A percentile compares a stretch with the other conserved stretches of the same genome.
Evolutionary conservation across 2,329 filamentous ascomycete genomes (phyloP).

Genomic region (Colletotrichum simmondsii): DNA sequence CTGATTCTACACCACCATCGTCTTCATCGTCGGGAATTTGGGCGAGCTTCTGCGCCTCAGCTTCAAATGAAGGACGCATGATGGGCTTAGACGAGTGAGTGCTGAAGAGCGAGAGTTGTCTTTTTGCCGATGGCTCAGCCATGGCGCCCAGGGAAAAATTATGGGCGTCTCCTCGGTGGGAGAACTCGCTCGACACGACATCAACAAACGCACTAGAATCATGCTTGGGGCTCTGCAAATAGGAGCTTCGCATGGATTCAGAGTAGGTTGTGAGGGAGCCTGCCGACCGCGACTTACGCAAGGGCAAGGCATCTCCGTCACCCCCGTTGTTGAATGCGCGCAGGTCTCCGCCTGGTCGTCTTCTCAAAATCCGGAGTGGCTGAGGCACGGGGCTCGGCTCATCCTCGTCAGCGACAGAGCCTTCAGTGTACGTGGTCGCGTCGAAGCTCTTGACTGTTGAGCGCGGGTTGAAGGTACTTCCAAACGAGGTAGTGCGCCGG

Average conservation of each 20-base stretch:
- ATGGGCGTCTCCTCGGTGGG: slow-evolving; percentile 49
- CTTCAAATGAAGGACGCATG: slow-evolving; percentile 84
- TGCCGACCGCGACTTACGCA: slow-evolving; percentile 67
- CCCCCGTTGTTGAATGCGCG: slow-evolving; percentile 74
- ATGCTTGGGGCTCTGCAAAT: slow-evolving; percentile 53
- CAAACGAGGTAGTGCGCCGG: slow-evolving; percentile 68
- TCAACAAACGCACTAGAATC: slow-evolving; percentile 57
- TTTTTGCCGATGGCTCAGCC: slow-evolving; percentile 58
- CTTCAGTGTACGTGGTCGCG: slow-evolving; percentile 65
- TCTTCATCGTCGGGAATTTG: slow-evolving; percentile 87
- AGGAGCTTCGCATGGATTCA: slow-evolving; percentile 70
- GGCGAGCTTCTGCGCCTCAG: slow-evolving; percentile 86
- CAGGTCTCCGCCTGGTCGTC: slow-evolving; percentile 80
- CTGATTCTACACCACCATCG: slow-evolving; percentile 92
- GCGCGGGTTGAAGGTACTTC: slow-evolving; percentile 63
- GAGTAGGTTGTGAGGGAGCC: slow-evolving; percentile 70
- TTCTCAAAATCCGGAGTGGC: slow-evolving; percentile 73
- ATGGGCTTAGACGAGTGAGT: slow-evolving; percentile 71
- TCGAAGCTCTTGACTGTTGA: slow-evolving; percentile 70
- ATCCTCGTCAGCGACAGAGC: slow-evolving; percentile 59
- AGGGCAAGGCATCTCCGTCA: slow-evolving; percentile 63
- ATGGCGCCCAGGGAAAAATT: slow-evolving; percentile 70
- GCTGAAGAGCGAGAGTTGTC: slow-evolving; percentile 66
- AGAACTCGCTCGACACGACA: slow-evolving; percentile 55
- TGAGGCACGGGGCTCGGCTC: slow-evolving; percentile 55